These are phyloP conservation scores for Immersiporthe knoxdaviesiana DNA, from an alignment of 2,329 filamentous ascomycete species.

Conservation along the genomic window DNA sequence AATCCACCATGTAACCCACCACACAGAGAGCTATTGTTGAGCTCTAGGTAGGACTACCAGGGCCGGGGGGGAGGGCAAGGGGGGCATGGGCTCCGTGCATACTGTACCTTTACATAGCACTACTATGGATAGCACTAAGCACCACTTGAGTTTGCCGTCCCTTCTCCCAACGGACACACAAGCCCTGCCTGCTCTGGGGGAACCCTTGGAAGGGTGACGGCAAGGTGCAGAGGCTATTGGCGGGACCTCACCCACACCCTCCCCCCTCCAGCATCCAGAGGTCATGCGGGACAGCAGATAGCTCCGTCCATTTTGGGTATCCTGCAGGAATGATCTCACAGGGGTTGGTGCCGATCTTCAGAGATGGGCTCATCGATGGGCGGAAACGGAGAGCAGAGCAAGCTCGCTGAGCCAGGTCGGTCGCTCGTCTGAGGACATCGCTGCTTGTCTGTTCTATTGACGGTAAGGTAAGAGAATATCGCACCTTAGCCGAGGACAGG, in stretches of 20 bases:
- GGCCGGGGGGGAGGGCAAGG: slow-evolving; percentile 30
- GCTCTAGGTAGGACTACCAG: slow-evolving; percentile 28
- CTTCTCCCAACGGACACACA: slow-evolving; percentile 36
- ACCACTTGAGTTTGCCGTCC: slow-evolving; percentile 23
- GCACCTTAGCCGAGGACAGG: slow-evolving; percentile 7
- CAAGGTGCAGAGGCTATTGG: slow-evolving; percentile 39
- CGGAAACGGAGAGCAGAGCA: slow-evolving; percentile 19
- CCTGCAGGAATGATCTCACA: slow-evolving; percentile 24
- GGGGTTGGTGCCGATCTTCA: slow-evolving; percentile 30
- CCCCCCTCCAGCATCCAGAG: slow-evolving; percentile 29
- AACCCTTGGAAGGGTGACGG: slow-evolving; percentile 12
- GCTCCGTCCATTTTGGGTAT: slow-evolving; percentile 32
- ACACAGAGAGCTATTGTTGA: slow-evolving; percentile 27
- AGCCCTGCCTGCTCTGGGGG: slow-evolving; percentile 33
- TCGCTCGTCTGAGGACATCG: neutral
- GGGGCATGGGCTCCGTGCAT: slow-evolving; percentile 13
- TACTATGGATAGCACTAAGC: slow-evolving; percentile 24
- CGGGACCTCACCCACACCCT: slow-evolving; percentile 32
- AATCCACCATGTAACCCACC: slow-evolving; percentile 38
- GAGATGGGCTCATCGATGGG: slow-evolving; percentile 9
- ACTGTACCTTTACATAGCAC: too few species aligned
- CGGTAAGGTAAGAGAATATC: neutral
- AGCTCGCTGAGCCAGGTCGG: neutral
- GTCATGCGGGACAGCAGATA: slow-evolving; percentile 33
- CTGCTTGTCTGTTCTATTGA: neutral